phyloP scores from a whole-genome alignment of 345 rosid genomes.

The Ceriops zippeliana region DNA sequence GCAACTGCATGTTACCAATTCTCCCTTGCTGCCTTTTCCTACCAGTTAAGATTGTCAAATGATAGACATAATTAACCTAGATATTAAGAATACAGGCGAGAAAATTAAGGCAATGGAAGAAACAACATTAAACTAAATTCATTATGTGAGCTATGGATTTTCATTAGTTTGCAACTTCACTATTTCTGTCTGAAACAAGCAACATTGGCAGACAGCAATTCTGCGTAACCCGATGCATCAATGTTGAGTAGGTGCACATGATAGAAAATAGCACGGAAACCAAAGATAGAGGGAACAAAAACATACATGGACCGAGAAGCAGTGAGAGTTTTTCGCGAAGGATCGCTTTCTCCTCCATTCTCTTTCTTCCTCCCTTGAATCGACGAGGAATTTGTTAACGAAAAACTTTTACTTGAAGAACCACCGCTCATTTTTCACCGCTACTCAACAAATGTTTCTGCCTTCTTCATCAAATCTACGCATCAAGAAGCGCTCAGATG shows the following conservation, averaged over 20 bases:
- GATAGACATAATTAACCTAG: background rate
- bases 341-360: slow-evolving; percentile 44
- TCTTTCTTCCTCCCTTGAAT: slow-evolving; percentile 57
- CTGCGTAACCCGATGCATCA: background rate
- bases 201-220: background rate
- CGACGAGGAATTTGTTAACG: slow-evolving; percentile 41
- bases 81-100: too few species aligned
- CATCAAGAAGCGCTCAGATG: background rate
- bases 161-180: too few species aligned
- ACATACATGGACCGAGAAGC: slow-evolving; percentile 62
- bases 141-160: too few species aligned
- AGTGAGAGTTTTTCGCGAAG: slow-evolving; percentile 53
- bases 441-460: background rate
- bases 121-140: too few species aligned
- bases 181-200: too few species aligned
- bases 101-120: too few species aligned
- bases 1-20: background rate
- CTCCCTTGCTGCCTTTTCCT: background rate
- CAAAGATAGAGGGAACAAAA: background rate
- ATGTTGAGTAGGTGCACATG: background rate
- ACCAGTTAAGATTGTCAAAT: background rate
- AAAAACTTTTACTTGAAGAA: slow-evolving; percentile 61
- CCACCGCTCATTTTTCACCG: slow-evolving; percentile 55
- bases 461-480: background rate
- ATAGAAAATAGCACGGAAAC: background rate